These are phyloP conservation scores for Neltuma alba DNA, from an alignment of 306 rosid species.

Conservation along the genomic window DNA sequence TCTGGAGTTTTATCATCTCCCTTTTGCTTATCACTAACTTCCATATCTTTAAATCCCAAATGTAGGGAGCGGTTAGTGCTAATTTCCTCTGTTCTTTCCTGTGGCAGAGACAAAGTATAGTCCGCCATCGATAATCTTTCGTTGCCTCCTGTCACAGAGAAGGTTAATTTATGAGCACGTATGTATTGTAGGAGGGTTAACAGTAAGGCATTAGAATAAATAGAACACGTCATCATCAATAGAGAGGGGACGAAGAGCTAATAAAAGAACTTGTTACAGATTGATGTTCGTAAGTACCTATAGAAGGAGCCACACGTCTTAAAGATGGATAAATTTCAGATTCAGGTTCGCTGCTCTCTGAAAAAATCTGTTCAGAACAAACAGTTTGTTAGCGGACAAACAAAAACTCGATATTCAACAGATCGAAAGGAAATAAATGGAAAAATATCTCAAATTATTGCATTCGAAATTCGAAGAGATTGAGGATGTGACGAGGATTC, in stretches of 20 bases:
- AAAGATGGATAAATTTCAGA: constrained; percentile 33
- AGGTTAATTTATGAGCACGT: constrained; percentile 12
- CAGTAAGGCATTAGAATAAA: constrained; percentile 2
- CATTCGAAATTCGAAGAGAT: not conserved
- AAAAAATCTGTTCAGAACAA: constrained; percentile 60
- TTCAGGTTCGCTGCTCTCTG: constrained; percentile 66
- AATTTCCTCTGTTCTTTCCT: constrained; percentile 56
- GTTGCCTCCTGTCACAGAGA: constrained; percentile 44
- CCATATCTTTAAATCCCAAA: constrained; percentile 33
- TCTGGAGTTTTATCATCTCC: constrained; percentile 31
- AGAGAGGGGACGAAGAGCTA: constrained; percentile 1
- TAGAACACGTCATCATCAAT: not conserved
- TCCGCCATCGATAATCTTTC: constrained; percentile 30
- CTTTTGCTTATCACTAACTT: constrained; percentile 27
- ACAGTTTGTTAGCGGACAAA: constrained; percentile 14
- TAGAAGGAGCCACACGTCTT: constrained; percentile 33
- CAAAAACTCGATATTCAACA: not conserved
- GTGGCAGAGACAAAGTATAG: constrained; percentile 33
- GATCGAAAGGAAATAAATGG: not conserved
- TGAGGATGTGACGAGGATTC: not conserved
- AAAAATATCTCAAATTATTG: not conserved
- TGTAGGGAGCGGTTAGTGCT: constrained; percentile 43
- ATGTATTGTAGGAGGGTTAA: constrained; percentile 3
- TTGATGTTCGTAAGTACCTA: constrained; percentile 43
- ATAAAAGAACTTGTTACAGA: constrained; percentile 5